Base-by-base conservation (phyloP, 2,329 filamentous ascomycete species). In the Beauveria pseudobassiana region DNA sequence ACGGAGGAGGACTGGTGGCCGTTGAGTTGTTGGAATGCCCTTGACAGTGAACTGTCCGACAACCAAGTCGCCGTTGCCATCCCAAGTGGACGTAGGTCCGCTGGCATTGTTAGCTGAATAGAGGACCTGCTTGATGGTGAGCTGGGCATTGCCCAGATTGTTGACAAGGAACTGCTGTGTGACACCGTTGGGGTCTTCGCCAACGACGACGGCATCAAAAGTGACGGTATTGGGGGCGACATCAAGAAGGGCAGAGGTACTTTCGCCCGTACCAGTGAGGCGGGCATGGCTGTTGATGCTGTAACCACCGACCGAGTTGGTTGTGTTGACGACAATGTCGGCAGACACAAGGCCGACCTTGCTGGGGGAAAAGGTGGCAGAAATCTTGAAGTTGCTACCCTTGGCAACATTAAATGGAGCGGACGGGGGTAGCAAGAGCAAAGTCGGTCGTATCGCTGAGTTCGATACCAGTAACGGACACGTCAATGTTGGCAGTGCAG, bases 161-260 rank as follows among this genome's bases (percentile, higher is more conserved):
- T 71, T 72, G 45, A 85, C 70, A 0, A 82, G 69, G 3, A 80
- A 69, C 0, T 75, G 77, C 64, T 83, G 75, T 5, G 73, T 70
- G 1, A 74, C 69, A 1, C 74, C 77, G 2, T 72, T 70, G 6
- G 70, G 61, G 3, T 74, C 71, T 0, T 74, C 68, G 0, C 78
- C 80, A 1, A 77, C 74, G 34, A 85, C 76, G 3, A 82, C 73
- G 10, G 78, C 76, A 3, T 75, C 73, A 65, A 85, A 86, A 0
- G 77, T 76, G 5, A 86, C 65, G 0, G 74, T 74, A 9, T 76
- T 74, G 0, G 83, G 82, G 3, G 74, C 76, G 18, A 85, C 67
- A 0, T 73, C 69, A 1, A 86, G 68, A 2, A 85, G 68, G 0
- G 82, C 73, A 1, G 67, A 72, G 0, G 72, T 65, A 26, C 81